Evolutionary conservation across 208 protist species (phyloP), one percentile per base, ranked within the genome.

Genomic region (Perkinsela sp.): DNA sequence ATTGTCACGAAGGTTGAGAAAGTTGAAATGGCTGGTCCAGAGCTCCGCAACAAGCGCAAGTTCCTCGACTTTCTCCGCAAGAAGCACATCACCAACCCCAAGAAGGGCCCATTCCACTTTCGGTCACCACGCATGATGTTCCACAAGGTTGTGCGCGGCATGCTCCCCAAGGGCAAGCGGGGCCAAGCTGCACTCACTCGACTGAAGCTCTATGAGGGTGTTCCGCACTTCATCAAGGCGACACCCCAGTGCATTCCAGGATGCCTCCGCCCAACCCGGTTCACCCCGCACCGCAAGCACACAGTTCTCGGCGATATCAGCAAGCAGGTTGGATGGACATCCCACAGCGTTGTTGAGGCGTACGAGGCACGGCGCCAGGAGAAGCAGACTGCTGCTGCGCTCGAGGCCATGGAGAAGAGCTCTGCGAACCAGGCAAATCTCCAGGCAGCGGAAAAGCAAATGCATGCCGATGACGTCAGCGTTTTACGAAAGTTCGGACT

Each of bases 41-140:
- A 97, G 76, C 87, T 94, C 80, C 93, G 95, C 75, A 98, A 98
- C 93, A 97, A 98, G 85, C 83, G 87, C 78, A 93, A 89, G 87
- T 89, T 83, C 75, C 75, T 89, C 30, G 72, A 82, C 73, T 97
- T 90, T 78, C 76, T 98, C 2, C 78, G 83, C 74, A 98, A 99
- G 85, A 85, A 86, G 31, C 89, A 84, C 69, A 94, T 96, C 81
- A 93, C 91, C 73, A 98, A 99, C 88, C 96, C 95, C 40, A 83
- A 70, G 30, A 84, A 87, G 66, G 97, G 97, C 74, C 95, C 93
- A 68, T 96, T 94, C 85, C 96, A 99, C 82, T 83, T 95, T 83
- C 87, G 96, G 74, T 75, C 94, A 31, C 97, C 97, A 70, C 83
- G 92, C 22, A 83, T 90, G 67, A 96, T 99, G 40, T 90, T 98